These are phyloP conservation scores for Babesia divergens DNA, from an alignment of 169 alveolate species.

Conservation along the genomic window DNA sequence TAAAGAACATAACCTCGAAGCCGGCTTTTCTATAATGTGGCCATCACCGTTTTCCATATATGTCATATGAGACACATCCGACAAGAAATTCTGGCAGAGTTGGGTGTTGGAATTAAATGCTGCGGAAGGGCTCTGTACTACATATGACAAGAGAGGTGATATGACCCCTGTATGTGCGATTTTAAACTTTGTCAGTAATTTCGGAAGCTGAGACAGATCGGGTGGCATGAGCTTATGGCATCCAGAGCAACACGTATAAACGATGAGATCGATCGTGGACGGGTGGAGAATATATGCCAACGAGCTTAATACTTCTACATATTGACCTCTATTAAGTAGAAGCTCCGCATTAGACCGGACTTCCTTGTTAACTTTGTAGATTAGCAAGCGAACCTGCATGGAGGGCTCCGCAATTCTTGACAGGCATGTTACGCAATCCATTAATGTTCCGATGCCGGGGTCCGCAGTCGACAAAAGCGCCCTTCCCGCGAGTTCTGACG, in stretches of 20 bases:
- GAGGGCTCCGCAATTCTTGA: neutral
- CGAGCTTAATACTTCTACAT: neutral
- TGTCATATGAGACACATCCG: neutral
- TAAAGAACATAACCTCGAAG: neutral
- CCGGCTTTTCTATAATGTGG: neutral
- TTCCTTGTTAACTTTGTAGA: neutral
- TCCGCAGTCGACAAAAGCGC: neutral
- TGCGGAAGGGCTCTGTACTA: neutral
- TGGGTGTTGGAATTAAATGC: neutral
- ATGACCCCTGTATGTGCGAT: constrained; percentile 1
- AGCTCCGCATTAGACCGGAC: constrained; percentile 1
- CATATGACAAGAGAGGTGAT: neutral
- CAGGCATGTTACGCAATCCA: neutral
- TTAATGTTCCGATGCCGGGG: neutral
- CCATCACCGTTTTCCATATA: constrained; percentile 7
- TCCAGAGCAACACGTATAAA: constrained; percentile 13
- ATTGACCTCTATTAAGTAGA: neutral
- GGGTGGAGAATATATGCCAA: constrained; percentile 35
- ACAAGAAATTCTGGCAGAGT: neutral
- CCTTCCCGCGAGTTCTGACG: neutral
- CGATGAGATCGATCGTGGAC: constrained; percentile 14
- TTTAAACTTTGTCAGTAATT: constrained; percentile 17
- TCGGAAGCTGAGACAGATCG: constrained; percentile 18
- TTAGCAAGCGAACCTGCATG: neutral
- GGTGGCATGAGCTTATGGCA: neutral